phyloP scores from a whole-genome alignment of 345 rosid species.

The Clarkia xantiana region DNA sequence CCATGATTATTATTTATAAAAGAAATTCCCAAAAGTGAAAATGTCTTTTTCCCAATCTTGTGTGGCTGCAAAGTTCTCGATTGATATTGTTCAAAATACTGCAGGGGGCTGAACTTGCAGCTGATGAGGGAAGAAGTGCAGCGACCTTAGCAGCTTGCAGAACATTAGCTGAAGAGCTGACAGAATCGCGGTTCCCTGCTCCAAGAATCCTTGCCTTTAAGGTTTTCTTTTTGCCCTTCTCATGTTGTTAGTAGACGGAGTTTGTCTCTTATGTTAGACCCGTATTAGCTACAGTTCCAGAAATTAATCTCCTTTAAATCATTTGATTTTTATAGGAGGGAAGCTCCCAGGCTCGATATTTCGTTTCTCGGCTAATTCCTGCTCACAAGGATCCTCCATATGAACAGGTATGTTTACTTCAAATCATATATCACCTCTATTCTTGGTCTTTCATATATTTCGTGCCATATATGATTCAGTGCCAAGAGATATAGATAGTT shows the following conservation, averaged over 20 bases:
- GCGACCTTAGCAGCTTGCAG: conserved; percentile 90
- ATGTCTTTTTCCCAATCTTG: no score
- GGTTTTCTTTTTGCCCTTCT: conserved; percentile 22
- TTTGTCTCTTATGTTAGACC: not conserved
- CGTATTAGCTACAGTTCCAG: not conserved
- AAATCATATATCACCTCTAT: no score
- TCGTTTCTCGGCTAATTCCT: conserved; percentile 82
- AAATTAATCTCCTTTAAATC: not conserved
- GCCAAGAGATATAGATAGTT: no score
- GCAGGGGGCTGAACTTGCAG: conserved; percentile 89
- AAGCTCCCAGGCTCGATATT: conserved; percentile 90
- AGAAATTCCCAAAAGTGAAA: no score
- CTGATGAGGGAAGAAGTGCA: conserved; percentile 74
- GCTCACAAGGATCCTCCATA: conserved; percentile 99
- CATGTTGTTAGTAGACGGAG: not conserved
- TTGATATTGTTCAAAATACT: no score
- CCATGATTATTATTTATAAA: no score
- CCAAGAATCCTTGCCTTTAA: conserved; percentile 91
- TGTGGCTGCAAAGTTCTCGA: not conserved
- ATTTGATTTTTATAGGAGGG: conserved; percentile 51
- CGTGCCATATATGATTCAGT: no score
- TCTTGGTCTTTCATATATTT: no score
- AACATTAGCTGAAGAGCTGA: conserved; percentile 91
- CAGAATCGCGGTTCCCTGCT: conserved; percentile 89
- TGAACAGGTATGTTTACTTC: conserved; percentile 48